Base-by-base conservation (phyloP, 306 rosid species). In the Cajanus cajan region DNA sequence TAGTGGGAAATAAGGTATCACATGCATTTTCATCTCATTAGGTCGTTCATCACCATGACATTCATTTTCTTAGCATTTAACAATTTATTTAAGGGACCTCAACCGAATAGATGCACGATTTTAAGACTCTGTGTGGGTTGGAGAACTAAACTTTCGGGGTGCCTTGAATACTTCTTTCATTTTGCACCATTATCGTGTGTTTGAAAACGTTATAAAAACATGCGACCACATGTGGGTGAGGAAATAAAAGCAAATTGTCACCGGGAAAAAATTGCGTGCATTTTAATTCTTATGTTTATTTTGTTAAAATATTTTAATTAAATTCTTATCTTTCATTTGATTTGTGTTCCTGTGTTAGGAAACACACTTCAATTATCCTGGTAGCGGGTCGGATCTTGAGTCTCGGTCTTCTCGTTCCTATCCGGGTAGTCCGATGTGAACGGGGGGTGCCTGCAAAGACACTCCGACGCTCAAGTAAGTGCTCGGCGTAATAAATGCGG, bases 1-100 rank as follows among this genome's bases (percentile, higher is more conserved):
- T 66, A 77, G 75, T 77, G 67, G 74, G 12, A 50, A 50, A 59
- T 77, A 36, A 51, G 54, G 73, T 65, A 19, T 21, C 50, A 24
- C 33, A 31, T 61, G 28, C 7, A 44, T 61, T 61, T 61, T 59
- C 79, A 43, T 61, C 5, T 61, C 14, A 47, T 61, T 75, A 44
- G 21, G 61, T 61, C 21, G 43, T 24, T 25, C 47, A 59, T 44
- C 15, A 6, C 37, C 36, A 45, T 76, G 19, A 45, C 33, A 16
- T 62, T 31, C 14, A 44, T 76, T 63, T 61, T 76, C n/a, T n/a
- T n/a, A 21, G 14, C 54, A 55, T 55, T 13, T 13, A 55, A 73
- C 25, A 14, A 7, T 37, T 24, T 39, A 41, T 40, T 74, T 31
- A 61, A 75, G 33, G 37, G 63, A 63, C 24, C 36, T 31, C 80